Base-by-base conservation (phyloP, 495 filamentous ascomycete genomes). In the Symbiotaphrina buchneri region DNA sequence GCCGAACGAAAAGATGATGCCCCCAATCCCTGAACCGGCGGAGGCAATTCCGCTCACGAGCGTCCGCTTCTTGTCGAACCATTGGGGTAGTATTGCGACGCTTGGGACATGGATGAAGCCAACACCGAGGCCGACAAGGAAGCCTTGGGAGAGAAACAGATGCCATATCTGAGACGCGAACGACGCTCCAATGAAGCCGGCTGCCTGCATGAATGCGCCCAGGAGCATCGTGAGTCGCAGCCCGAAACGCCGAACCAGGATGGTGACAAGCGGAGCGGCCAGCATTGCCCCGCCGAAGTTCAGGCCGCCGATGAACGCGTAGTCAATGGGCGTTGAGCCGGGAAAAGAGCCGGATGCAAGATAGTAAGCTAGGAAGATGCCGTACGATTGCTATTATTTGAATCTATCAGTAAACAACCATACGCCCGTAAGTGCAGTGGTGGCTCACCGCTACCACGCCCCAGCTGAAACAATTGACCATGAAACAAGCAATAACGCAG, bases 341-440 rank as follows among this genome's bases (percentile, higher is more conserved):
- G 60, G 56, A 40, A 58, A 65, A 25, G 43, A 41, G 35, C 52
- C 43, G 32, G 38, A 43, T 21, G 42, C 31, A 20, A 67, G 52
- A 30, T 66, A 68, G 39, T 61, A 42, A 13, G 58, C 46, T 17
- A 67, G 55, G 39, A 65, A 63, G 23, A 66, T 58, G 16, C 55
- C 48, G 33, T 57, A 61, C 1, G 49, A 52, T 40, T 53, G 34
- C 19, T 30, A 21, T 33, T 26, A n/a, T n/a, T n/a, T n/a, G n/a
- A n/a, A n/a, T n/a, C n/a, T n/a, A n/a, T n/a, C n/a, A 25, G 22
- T 13, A 13, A 8, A 25, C 28, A 15, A 30, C 8, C 7, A 7
- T 30, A 30, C 16, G 14, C 10, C 10, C 22, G 13, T 13, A 8
- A 25, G 22, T 8, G 22, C 22, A 25, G 13, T 13, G 13, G 22